Conservation (phyloP, 2,329 filamentous ascomycete species). For the Apiospora arundinis region DNA sequence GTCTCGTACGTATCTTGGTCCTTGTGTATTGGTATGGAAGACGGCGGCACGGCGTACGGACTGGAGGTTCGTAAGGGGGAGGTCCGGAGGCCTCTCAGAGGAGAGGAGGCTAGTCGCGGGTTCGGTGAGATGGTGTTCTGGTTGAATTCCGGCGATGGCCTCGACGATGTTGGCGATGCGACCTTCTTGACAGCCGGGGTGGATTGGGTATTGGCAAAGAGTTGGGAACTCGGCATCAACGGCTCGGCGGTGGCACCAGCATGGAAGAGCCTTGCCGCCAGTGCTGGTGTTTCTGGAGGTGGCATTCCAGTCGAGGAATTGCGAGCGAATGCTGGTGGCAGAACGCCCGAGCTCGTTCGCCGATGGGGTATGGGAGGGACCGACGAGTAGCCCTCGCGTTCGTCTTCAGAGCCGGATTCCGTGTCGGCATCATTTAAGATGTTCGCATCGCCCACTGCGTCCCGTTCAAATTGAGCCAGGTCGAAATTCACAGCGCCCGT, state of each 20-base stretch:
- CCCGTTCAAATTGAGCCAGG: constrained; percentile 43
- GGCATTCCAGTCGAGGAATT: constrained; percentile 30
- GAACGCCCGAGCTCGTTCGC: background rate
- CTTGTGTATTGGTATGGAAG: background rate
- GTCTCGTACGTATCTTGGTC: background rate
- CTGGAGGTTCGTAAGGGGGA: constrained; percentile 53
- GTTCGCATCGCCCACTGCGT: background rate
- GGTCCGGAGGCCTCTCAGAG: constrained; percentile 55
- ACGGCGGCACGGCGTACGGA: constrained; percentile 36
- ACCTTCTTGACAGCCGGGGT: constrained; percentile 57
- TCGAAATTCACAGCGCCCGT: constrained; percentile 47
- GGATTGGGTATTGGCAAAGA: constrained; percentile 60
- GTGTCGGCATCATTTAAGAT: constrained; percentile 9
- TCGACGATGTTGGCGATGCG: constrained; percentile 61
- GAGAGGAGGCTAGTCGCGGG: constrained; percentile 48
- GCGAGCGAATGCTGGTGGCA: constrained; percentile 10
- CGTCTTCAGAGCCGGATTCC: background rate
- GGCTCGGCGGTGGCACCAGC: constrained; percentile 24
- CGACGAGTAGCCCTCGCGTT: background rate
- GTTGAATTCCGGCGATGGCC: constrained; percentile 58
- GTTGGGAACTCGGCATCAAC: constrained; percentile 47
- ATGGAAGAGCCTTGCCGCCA: constrained; percentile 53
- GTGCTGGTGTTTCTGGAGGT: constrained; percentile 56
- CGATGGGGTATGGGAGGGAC: constrained; percentile 4
- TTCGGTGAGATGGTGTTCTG: constrained; percentile 55